phyloP scores from a whole-genome alignment of 768 basidiomycete genomes.

The Amanita jacksonii region DNA sequence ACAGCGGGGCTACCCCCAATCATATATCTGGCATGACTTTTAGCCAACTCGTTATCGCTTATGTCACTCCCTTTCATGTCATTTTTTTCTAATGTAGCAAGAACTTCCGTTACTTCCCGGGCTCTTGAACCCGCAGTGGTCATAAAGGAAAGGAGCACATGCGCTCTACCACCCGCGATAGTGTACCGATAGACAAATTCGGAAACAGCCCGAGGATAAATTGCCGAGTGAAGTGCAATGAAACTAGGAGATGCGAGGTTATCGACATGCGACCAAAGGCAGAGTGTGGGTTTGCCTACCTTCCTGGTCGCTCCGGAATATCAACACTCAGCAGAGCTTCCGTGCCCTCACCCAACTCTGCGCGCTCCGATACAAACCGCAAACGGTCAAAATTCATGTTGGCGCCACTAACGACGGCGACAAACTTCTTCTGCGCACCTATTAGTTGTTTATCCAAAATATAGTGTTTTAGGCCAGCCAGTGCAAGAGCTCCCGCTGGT shows the following conservation, averaged over 20 bases:
- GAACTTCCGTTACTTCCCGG: conserved; percentile 55
- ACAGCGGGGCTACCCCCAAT: conserved; percentile 79
- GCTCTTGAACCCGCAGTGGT: conserved; percentile 51
- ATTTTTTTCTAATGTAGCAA: conserved; percentile 47
- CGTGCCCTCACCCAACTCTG: conserved; percentile 90
- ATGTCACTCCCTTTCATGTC: conserved; percentile 86
- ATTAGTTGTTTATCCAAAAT: conserved; percentile 74
- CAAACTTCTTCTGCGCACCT: conserved; percentile 80
- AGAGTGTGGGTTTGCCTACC: conserved; percentile 34
- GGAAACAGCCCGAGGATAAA: conserved; percentile 87
- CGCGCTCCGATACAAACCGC: conserved; percentile 97
- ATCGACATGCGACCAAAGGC: no score
- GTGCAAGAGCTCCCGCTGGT: conserved; percentile 87
- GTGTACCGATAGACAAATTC: conserved; percentile 95
- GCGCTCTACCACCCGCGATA: conserved; percentile 56
- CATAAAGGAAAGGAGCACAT: conserved; percentile 87
- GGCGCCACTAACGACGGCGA: conserved; percentile 88
- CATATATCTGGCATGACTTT: conserved; percentile 91
- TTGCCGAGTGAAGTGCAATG: conserved; percentile 73
- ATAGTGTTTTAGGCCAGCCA: conserved; percentile 87
- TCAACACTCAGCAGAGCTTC: conserved; percentile 93
- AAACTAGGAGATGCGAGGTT: conserved; percentile 44
- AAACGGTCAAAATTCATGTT: conserved; percentile 99
- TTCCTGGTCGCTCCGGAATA: conserved; percentile 88
- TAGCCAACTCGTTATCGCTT: conserved; percentile 92